Base-by-base conservation (phyloP, 371 early-diverging fungal species). In the Sporodiniella umbellata region DNA sequence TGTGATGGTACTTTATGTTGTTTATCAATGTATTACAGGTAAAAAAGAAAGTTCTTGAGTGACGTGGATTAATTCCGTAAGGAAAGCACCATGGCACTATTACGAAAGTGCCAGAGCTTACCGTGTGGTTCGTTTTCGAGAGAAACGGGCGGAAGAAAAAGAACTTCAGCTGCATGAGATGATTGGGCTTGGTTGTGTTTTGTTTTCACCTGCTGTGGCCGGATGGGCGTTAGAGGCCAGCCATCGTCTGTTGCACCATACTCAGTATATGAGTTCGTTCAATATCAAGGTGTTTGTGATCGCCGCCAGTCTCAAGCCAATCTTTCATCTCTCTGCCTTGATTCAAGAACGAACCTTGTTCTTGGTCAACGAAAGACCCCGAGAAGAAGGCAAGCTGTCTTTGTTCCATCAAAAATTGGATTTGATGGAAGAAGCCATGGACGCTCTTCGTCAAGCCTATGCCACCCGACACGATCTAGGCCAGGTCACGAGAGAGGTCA, bases 381-480 rank as follows among this genome's bases (percentile, higher is more conserved):
- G 69, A 15, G 71, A 70, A 8, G 76, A 75, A 19, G 63, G 66
- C 12, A 77, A 81, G 25, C 71, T 79, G 12, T 70, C 80, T 46
- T 22, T 35, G 8, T 51, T 81, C 21, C 71, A 72, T 44, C 50
- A 59, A 8, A 58, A 77, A 23, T 50, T 82, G 37, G 70, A 76
- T 12, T 48, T 71, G 18, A 61, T 85, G 48, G 83, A 85, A 60
- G 70, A 78, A 2, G 83, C 83, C 46, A 50, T 86, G 33, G 48
- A 64, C n/a, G 72, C 67, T 25, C 62, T 86, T 58, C 75, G 81
- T 28, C 69, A 72, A 30, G 83, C 79, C 6, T 81, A 68, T 65
- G 84, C 83, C 10, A 86, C 84, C n/a, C 83, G 83, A 64, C 66
- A 75, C 17, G 86, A 84, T 45, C 57, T 86, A 19, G 70, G 70